Conservation (phyloP, 352 stramenopile species). For the Paralagenidium karlingii region DNA sequence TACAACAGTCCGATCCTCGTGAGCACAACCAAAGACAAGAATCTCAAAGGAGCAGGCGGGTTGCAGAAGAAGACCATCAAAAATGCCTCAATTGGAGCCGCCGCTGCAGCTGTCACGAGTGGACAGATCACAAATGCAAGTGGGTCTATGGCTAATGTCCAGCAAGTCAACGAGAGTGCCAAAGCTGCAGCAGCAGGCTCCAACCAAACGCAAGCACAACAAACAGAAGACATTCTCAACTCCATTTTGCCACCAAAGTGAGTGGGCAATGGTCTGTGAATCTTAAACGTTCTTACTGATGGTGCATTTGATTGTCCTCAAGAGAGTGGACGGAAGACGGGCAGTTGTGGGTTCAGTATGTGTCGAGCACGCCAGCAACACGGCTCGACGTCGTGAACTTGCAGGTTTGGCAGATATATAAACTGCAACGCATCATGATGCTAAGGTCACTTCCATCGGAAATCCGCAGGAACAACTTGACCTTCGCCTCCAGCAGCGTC, state of each 20-base stretch:
- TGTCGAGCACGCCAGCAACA: conserved; percentile 85
- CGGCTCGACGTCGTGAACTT: conserved; percentile 88
- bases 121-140: too few species aligned
- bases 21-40: conserved; percentile 77
- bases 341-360: conserved; percentile 89
- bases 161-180: conserved; percentile 4
- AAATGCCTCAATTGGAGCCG: too few species aligned
- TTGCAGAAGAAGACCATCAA: too few species aligned
- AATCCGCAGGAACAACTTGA: conserved; percentile 72
- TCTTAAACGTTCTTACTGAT: neutral
- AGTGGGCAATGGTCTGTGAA: conserved; percentile 2
- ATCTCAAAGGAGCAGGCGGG: conserved; percentile 32
- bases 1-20: conserved; percentile 88
- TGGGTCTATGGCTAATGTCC: too few species aligned
- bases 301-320: neutral
- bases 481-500: conserved; percentile 79
- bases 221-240: conserved; percentile 86
- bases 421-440: neutral
- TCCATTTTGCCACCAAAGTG: conserved; percentile 82
- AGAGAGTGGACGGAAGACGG: conserved; percentile 81
- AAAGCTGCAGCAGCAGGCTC: too few species aligned
- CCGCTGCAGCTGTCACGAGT: too few species aligned
- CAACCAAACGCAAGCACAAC: too few species aligned
- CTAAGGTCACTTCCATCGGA: neutral
- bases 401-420: conserved; percentile 13